phyloP scores from a whole-genome alignment of 805 yeast species.

The Sungouiella thailandica region DNA sequence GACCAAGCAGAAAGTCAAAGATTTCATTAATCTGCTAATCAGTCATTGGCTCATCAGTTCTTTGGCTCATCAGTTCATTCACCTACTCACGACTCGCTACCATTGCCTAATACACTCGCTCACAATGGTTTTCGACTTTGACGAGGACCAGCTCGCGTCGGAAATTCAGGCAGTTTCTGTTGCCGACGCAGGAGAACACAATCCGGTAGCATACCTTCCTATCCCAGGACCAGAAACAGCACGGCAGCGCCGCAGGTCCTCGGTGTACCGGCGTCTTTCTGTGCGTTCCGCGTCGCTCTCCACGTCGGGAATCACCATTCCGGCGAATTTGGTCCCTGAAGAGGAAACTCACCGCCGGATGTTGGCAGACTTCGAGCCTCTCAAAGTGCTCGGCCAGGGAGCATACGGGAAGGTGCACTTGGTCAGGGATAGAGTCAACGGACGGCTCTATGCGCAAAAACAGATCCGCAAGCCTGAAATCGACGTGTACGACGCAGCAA shows the following conservation, averaged over 20 bases:
- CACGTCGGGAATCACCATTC: constrained; percentile 11
- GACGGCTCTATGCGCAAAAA: constrained; percentile 39
- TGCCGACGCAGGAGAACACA: constrained; percentile 4
- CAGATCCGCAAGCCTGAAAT: constrained; percentile 32
- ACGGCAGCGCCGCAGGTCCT: constrained; percentile 11
- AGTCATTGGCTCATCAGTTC: too few species aligned
- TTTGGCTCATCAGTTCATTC: too few species aligned
- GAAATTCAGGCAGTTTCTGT: constrained; percentile 4
- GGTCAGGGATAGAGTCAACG: constrained; percentile 34
- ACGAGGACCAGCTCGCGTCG: constrained; percentile 14
- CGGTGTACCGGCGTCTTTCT: constrained; percentile 15
- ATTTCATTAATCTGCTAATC: too few species aligned
- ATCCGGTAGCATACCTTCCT: constrained; percentile 1
- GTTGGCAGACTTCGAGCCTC: constrained; percentile 36
- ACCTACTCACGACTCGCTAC: too few species aligned
- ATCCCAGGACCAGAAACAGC: neutral
- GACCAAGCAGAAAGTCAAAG: too few species aligned
- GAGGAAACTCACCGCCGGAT: constrained; percentile 16
- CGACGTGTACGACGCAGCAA: constrained; percentile 20
- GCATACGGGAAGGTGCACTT: constrained; percentile 40
- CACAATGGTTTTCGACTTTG: constrained; percentile 15
- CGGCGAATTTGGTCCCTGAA: constrained; percentile 10
- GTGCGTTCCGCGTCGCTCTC: constrained; percentile 11
- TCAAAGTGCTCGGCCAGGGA: constrained; percentile 41
- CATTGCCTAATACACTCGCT: too few species aligned